phyloP scores from a whole-genome alignment of 2,329 filamentous ascomycete genomes.

The Fusarium chuoi region DNA sequence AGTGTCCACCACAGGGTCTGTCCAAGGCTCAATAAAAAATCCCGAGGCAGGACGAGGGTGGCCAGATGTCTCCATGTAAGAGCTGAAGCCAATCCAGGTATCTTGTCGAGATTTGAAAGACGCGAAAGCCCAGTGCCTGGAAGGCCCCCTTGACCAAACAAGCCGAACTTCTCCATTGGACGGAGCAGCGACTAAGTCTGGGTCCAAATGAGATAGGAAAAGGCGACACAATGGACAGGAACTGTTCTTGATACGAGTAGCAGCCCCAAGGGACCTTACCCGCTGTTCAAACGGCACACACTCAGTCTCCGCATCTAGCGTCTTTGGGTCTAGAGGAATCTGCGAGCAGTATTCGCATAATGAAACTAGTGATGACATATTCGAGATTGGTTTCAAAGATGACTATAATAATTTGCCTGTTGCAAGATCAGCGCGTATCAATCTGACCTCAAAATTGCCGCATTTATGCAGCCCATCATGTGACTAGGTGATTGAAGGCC shows the following conservation, averaged over 20 bases:
- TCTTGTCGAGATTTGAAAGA: too few relatives aligned
- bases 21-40: neutral
- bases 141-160: rapidly evolving
- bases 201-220: rapidly evolving
- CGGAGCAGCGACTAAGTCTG: rapidly evolving
- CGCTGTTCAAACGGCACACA: too few relatives aligned
- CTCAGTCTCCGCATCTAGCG: too few relatives aligned
- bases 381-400: rapidly evolving
- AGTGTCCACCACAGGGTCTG: neutral
- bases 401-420: rapidly evolving
- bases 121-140: rapidly evolving
- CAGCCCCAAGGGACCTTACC: rapidly evolving
- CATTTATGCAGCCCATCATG: neutral
- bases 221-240: neutral
- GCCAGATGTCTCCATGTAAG: rapidly evolving
- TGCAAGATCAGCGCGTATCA: rapidly evolving
- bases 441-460: neutral
- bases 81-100: neutral
- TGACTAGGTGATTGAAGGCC: neutral
- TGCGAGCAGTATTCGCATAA: neutral
- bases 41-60: rapidly evolving
- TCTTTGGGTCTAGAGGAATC: neutral
- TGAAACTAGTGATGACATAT: rapidly evolving
- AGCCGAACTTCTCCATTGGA: rapidly evolving
- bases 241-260: rapidly evolving